Conservation (phyloP, 495 filamentous ascomycete genomes). For the Penicillium silybi region DNA sequence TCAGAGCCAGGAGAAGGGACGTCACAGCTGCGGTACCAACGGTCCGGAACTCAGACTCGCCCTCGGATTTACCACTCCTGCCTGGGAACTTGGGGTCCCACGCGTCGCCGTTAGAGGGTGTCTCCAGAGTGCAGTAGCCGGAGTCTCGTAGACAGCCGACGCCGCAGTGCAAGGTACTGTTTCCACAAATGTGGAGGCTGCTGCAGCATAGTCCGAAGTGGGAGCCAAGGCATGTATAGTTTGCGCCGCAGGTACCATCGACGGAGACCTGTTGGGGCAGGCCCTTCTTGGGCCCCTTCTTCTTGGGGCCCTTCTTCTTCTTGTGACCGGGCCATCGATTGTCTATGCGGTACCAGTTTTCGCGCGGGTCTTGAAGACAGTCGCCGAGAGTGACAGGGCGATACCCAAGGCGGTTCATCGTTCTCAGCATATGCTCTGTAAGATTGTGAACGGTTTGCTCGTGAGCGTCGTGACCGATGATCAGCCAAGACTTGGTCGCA, state of each 20-base stretch:
- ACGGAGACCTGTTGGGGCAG: slow-evolving; percentile 33
- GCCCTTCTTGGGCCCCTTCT: slow-evolving; percentile 34
- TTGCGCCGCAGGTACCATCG: slow-evolving; percentile 51
- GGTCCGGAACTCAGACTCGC: slow-evolving; percentile 10
- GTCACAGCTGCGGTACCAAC: slow-evolving; percentile 21
- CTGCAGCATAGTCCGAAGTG: slow-evolving; percentile 42
- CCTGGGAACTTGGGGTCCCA: slow-evolving; percentile 14
- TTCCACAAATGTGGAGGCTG: slow-evolving; percentile 44
- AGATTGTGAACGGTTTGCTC: slow-evolving; percentile 72
- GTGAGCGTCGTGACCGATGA: slow-evolving; percentile 79
- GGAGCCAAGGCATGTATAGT: slow-evolving; percentile 47
- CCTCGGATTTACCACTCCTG: slow-evolving; percentile 16
- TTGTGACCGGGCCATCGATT: slow-evolving; percentile 16
- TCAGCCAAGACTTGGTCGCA: slow-evolving; percentile 53
- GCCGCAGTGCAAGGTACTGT: slow-evolving; percentile 47
- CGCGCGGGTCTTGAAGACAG: slow-evolving; percentile 65
- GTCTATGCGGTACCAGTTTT: slow-evolving; percentile 65
- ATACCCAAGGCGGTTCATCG: slow-evolving; percentile 54
- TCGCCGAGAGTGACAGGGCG: slow-evolving; percentile 69
- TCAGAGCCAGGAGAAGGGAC: slow-evolving; percentile 23
- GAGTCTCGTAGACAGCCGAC: slow-evolving; percentile 45
- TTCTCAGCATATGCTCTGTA: slow-evolving; percentile 67
- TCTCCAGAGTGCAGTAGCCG: slow-evolving; percentile 40
- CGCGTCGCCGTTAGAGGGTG: slow-evolving; percentile 23
- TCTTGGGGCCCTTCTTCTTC: slow-evolving; percentile 12